Conservation (phyloP, 768 basidiomycete species). For the Leucocoprinus leucothites region DNA sequence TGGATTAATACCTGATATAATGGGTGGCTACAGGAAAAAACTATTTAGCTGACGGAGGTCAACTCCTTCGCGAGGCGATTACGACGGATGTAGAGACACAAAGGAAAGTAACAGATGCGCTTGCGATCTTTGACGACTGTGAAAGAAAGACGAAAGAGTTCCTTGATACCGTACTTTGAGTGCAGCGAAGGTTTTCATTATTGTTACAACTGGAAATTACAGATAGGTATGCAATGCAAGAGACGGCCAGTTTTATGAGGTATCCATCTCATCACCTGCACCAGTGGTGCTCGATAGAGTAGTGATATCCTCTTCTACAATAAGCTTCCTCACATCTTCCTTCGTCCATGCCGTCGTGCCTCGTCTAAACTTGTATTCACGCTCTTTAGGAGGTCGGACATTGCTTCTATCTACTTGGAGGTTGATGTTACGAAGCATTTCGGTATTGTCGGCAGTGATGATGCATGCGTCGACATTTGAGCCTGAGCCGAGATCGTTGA, state of each 20-base stretch:
- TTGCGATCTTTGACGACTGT: constrained; percentile 39
- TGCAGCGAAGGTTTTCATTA: neutral
- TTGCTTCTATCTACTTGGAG: constrained; percentile 61
- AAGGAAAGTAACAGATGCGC: constrained; percentile 42
- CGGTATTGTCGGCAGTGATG: constrained; percentile 82
- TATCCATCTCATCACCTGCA: constrained; percentile 85
- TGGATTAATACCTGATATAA: neutral
- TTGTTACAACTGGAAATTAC: neutral
- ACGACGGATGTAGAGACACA: constrained; percentile 33
- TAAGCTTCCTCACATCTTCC: constrained; percentile 68
- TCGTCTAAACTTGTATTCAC: constrained; percentile 66
- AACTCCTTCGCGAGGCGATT: constrained; percentile 32
- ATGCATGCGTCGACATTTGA: constrained; percentile 98
- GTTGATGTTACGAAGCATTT: constrained; percentile 92
- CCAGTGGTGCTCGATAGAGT: constrained; percentile 27
- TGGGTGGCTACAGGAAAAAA: constrained; percentile 17
- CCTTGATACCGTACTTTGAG: neutral
- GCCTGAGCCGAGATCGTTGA: constrained; percentile 98
- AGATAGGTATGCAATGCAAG: too few relatives aligned
- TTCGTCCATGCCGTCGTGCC: constrained; percentile 91
- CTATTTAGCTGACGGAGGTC: constrained; percentile 33
- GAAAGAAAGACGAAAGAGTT: constrained; percentile 38
- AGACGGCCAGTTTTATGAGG: constrained; percentile 41
- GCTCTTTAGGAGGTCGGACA: constrained; percentile 76
- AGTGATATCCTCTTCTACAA: constrained; percentile 70